Base-by-base conservation (phyloP, 2,329 filamentous ascomycete genomes). In the Fusarium xylarioides region DNA sequence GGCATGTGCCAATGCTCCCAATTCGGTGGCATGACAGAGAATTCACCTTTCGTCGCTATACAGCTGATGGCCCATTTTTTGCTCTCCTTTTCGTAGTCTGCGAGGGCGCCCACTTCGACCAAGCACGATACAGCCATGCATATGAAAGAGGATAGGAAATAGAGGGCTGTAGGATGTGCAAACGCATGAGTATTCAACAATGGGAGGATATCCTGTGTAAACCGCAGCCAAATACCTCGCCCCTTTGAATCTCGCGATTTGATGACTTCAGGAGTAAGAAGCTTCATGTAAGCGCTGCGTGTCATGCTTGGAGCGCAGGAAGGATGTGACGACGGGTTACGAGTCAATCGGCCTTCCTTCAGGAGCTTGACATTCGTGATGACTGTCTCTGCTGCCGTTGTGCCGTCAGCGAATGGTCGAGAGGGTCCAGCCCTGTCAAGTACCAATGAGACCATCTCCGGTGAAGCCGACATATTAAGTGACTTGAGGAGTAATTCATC, bases 301-400 rank as follows among this genome's bases (percentile, higher is more conserved):
- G 65, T 62, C 42, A 81, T 71, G 5, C 32, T 40, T 3, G 68
- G 66, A 28, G 55, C 58, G 44, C 77, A 78, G 16, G 77, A 79
- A 2, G 78, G 78, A 32, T 80, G 79, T 0, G 65, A 49, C 4
- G 74, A 74, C 15, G 73, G 61, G 8, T 34, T 58, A 32, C 15
- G 16, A 11, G 55, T 35, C 8, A 50, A 35, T 21, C 32, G 19
- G 15, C 28, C 37, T 26, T 47, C 26, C 11, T 34, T 15, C n/a
- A 43, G 21, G 16, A 76, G 64, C 30, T 54, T 68, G 11, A 75
- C 78, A 30, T 78, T 79, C 3, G 66, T 71, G 23, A 82, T 74
- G 5, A 81, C 76, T 3, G 76, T 80, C 63, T 82, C 80, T 19
- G 78, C 76, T 7, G 78, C 73, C 11, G 77, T 79, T 8, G 57